Evolutionary conservation across 2,329 filamentous ascomycete genomes (phyloP).

Genomic region (Fusarium chaquense): DNA sequence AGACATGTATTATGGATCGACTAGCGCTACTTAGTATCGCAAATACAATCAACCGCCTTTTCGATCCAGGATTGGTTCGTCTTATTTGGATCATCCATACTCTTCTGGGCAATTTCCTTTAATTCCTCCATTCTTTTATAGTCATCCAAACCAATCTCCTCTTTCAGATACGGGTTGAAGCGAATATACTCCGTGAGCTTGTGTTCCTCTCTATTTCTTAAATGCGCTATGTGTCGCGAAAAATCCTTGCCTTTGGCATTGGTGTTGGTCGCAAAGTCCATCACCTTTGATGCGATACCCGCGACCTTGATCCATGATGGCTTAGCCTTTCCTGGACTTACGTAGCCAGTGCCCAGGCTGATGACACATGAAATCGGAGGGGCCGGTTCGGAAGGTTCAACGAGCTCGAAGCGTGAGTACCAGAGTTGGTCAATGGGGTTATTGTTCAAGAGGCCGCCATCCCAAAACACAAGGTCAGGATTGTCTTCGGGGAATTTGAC

Average conservation of each 20-base stretch:
- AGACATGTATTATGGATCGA: not conserved
- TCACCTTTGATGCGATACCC: conserved; percentile 26
- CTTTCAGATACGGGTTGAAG: conserved; percentile 10
- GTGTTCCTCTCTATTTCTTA: conserved; percentile 18
- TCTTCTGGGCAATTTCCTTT: not conserved
- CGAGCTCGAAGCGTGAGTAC: conserved; percentile 38
- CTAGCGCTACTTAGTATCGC: not conserved
- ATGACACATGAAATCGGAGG: conserved; percentile 27
- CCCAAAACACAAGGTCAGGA: conserved; percentile 30
- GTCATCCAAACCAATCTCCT: conserved; percentile 33
- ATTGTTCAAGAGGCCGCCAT: conserved; percentile 39
- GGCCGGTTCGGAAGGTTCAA: conserved; percentile 2
- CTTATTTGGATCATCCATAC: not conserved
- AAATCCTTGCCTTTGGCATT: conserved; percentile 42
- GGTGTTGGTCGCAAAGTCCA: conserved; percentile 40
- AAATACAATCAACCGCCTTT: conserved; percentile 8
- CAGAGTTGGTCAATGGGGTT: conserved; percentile 40
- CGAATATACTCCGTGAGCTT: conserved; percentile 24
- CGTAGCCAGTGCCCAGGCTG: conserved; percentile 32
- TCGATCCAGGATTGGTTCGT: conserved; percentile 11
- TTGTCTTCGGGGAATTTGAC: conserved; percentile 18
- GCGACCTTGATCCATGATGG: conserved; percentile 30
- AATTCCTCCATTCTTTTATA: conserved; percentile 20
- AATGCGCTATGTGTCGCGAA: conserved; percentile 23
- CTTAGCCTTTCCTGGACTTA: not conserved